Evolutionary conservation across 2,329 filamentous ascomycete genomes (phyloP).

Genomic region (Paramyrothecium roridum): DNA sequence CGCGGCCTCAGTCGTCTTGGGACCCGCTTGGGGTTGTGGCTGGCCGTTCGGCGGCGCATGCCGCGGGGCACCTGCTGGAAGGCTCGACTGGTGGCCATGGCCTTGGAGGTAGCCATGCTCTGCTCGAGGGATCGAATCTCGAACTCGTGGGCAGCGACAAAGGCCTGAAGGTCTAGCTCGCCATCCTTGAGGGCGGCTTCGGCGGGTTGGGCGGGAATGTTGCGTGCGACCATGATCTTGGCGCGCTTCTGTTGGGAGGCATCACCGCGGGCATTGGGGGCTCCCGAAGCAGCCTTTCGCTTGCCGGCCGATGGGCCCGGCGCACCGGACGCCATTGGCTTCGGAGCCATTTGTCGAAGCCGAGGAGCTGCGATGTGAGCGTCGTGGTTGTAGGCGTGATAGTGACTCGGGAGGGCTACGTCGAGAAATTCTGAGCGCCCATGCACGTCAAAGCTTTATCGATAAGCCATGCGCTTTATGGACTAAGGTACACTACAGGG

Average conservation of each 20-base stretch:
- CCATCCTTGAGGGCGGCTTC: constrained; percentile 61
- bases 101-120: constrained; percentile 74
- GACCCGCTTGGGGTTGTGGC: constrained; percentile 90
- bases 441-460: constrained; percentile 17
- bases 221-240: constrained; percentile 43
- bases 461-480: constrained; percentile 14
- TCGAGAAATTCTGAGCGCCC: background rate
- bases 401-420: background rate
- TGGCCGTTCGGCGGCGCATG: constrained; percentile 82
- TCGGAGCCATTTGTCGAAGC: constrained; percentile 21
- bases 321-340: constrained; percentile 18
- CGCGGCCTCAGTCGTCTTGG: constrained; percentile 71
- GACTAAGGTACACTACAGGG: no score
- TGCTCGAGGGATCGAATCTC: constrained; percentile 84
- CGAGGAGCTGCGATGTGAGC: constrained; percentile 8
- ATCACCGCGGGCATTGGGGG: constrained; percentile 19
- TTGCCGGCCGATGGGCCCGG: constrained; percentile 19
- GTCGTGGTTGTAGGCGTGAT: background rate
- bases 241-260: constrained; percentile 36
- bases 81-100: constrained; percentile 61
- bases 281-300: constrained; percentile 16
- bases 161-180: constrained; percentile 80
- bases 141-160: constrained; percentile 80
- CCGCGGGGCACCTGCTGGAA: constrained; percentile 89
- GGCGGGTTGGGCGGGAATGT: constrained; percentile 47